Evolutionary conservation across 1,284 basidiomycete genomes (phyloP).

Genomic region (Paramarasmius palmivorus): DNA sequence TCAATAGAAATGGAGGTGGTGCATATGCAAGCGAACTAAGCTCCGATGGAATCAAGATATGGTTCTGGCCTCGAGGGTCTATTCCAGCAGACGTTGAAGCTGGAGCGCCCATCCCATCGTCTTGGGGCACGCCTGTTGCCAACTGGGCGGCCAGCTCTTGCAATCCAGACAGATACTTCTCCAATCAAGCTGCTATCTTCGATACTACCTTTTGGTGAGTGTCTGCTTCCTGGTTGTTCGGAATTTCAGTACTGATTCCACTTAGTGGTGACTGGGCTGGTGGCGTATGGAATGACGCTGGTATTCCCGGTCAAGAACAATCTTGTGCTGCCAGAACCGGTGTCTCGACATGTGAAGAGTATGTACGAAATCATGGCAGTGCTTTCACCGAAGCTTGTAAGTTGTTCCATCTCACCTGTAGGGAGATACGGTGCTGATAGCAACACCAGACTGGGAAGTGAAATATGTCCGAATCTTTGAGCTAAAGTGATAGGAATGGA

Average conservation of each 20-base stretch:
- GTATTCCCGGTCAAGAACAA: conserved; percentile 76
- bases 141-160: conserved; percentile 73
- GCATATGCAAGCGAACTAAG: conserved; percentile 85
- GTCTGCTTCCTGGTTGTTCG: conserved; percentile 13
- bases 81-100: conserved; percentile 76
- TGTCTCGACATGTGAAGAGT: conserved; percentile 75
- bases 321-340: conserved; percentile 85
- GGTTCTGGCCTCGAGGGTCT: conserved; percentile 73
- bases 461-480: conserved; percentile 68
- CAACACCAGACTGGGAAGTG: conserved; percentile 71
- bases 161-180: conserved; percentile 75
- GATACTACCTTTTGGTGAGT: conserved; percentile 79
- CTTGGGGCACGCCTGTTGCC: conserved; percentile 77
- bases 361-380: conserved; percentile 68
- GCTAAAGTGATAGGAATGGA: not conserved
- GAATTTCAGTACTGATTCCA: too few species aligned
- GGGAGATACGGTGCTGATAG: conserved; percentile 7
- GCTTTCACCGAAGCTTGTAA: conserved; percentile 79
- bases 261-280: conserved; percentile 88
- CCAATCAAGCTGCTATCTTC: conserved; percentile 74
- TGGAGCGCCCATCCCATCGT: conserved; percentile 64
- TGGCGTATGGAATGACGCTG: conserved; percentile 68
- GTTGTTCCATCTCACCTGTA: conserved; percentile 28
- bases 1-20: conserved; percentile 76
- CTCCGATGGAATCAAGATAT: conserved; percentile 71